These are phyloP conservation scores for Penicillium oxalicum DNA, from an alignment of 2,329 filamentous ascomycete species.

Conservation along the genomic window DNA sequence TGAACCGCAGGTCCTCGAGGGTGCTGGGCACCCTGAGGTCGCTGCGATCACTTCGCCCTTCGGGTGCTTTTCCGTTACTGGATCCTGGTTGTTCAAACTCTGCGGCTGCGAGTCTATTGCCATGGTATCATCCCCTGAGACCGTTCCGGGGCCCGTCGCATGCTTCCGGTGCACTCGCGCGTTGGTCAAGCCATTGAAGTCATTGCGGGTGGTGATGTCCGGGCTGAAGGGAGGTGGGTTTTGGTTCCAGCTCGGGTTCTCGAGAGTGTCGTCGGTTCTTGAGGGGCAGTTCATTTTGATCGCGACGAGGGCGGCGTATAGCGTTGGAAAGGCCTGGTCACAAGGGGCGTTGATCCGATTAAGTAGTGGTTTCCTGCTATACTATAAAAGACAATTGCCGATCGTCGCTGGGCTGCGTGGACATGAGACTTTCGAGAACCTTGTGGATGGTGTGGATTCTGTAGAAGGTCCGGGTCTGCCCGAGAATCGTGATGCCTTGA, in stretches of 20 bases:
- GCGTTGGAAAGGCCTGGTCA: neutral
- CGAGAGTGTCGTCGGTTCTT: slow-evolving; percentile 51
- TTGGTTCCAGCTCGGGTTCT: slow-evolving; percentile 55
- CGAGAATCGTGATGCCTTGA: slow-evolving; percentile 12
- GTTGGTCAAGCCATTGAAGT: slow-evolving; percentile 57
- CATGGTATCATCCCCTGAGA: slow-evolving; percentile 19
- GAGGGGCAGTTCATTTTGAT: slow-evolving; percentile 59
- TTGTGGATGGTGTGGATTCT: slow-evolving; percentile 3
- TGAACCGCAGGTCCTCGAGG: slow-evolving; percentile 26
- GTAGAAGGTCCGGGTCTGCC: slow-evolving; percentile 19
- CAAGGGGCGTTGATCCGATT: neutral
- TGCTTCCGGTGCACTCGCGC: slow-evolving; percentile 46
- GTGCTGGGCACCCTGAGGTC: slow-evolving; percentile 24
- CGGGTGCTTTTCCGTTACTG: slow-evolving; percentile 18
- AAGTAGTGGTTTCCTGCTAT: slow-evolving; percentile 1
- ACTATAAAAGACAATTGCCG: slow-evolving; percentile 5
- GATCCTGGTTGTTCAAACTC: slow-evolving; percentile 18
- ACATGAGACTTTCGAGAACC: slow-evolving; percentile 3
- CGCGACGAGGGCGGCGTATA: neutral
- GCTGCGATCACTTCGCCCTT: slow-evolving; percentile 26
- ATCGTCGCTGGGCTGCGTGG: neutral
- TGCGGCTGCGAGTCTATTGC: slow-evolving; percentile 18
- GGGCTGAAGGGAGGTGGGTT: slow-evolving; percentile 52
- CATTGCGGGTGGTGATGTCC: slow-evolving; percentile 57
- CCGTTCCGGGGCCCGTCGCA: slow-evolving; percentile 21